Evolutionary conservation across 2,329 filamentous ascomycete genomes (phyloP), one percentile per base, ranked within the genome.

Genomic region (Xylaria sp.): DNA sequence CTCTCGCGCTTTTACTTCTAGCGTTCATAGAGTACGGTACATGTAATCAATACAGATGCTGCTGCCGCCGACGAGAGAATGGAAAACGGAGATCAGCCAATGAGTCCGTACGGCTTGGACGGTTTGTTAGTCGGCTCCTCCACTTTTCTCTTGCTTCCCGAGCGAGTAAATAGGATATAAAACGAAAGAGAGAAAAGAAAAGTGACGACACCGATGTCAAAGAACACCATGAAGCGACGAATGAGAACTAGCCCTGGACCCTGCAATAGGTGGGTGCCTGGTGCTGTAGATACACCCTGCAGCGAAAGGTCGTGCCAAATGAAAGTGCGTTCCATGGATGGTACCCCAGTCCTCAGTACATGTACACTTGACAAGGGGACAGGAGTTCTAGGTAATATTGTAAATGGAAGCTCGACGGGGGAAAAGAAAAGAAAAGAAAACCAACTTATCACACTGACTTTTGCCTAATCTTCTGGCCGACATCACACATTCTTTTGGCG

Each of bases 391-490:
- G 58, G 65, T 63, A 37, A 57, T 58, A 37, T 37, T 58, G 44
- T 37, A 37, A 37, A 68, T 48, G 44, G 51, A 44, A 59, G 23
- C 58, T 59, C 41, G 25, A 62, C 23, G 15, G 5, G 50, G 37
- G 54, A 63, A 71, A 64, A 57, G 41, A 65, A 65, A 70, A 23
- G 15, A 48, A 65, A 69, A 54, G 41, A 65, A 69, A 54, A 48
- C 13, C 18, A 60, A 68, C 57, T 62, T 57, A 63, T 69, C 66
- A 65, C 63, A 71, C 69, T 71, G 59, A 69, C 66, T 63, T 71
- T 66, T 64, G 31, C 62, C 44, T 63, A 59, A 57, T 62, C 56
- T 46, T 44, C 48, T 54, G 59, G 56, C 63, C 55, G 54, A 60
- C 56, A 64, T 44, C 39, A 57, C 63, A n/a, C 25, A 23, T 55